phyloP scores from a whole-genome alignment of 441 rosid species.

The Capsella rubella region DNA sequence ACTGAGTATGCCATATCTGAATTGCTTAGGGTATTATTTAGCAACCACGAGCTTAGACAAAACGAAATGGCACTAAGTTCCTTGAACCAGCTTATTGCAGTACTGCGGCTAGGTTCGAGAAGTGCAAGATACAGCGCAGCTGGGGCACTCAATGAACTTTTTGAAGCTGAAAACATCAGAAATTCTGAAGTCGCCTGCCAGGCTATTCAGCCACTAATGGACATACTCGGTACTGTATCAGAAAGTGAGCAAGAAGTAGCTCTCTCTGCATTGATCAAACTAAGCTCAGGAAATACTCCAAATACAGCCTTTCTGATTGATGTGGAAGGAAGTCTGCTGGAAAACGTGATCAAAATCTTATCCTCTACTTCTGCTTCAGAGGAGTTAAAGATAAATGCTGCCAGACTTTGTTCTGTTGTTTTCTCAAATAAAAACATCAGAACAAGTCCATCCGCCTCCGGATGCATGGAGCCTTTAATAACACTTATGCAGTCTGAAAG shows the following conservation, averaged over 20 bases:
- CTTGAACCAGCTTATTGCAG: slow-evolving; percentile 96
- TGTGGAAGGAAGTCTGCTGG: slow-evolving; percentile 94
- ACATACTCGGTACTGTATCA: slow-evolving; percentile 88
- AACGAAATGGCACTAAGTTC: slow-evolving; percentile 90
- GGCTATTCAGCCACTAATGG: slow-evolving; percentile 97
- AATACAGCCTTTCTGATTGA: slow-evolving; percentile 86
- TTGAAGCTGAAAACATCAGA: slow-evolving; percentile 88
- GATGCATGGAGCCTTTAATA: slow-evolving; percentile 91
- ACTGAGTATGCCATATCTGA: slow-evolving; percentile 96
- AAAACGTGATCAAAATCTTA: slow-evolving; percentile 88
- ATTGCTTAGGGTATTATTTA: slow-evolving; percentile 83
- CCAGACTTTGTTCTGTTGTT: slow-evolving; percentile 92
- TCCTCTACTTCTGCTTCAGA: slow-evolving; percentile 81
- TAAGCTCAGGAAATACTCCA: slow-evolving; percentile 90
- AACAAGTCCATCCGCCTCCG: slow-evolving; percentile 90
- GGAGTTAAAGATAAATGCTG: slow-evolving; percentile 98
- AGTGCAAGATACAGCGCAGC: slow-evolving; percentile 96
- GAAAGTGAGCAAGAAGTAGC: slow-evolving; percentile 98
- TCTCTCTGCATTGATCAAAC: slow-evolving; percentile 90
- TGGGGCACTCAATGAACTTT: slow-evolving; percentile 94
- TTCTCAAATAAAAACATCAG: slow-evolving; percentile 86
- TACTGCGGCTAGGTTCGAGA: slow-evolving; percentile 92
- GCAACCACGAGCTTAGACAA: slow-evolving; percentile 87
- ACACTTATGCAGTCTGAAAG: slow-evolving; percentile 90
- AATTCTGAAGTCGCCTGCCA: slow-evolving; percentile 86